Percentiles rank a stretch among this genome's conserved stretches.
These are phyloP conservation scores for Penicillium capsulatum DNA, from an alignment of 2,329 filamentous ascomycete genomes.

Conservation along the genomic window DNA sequence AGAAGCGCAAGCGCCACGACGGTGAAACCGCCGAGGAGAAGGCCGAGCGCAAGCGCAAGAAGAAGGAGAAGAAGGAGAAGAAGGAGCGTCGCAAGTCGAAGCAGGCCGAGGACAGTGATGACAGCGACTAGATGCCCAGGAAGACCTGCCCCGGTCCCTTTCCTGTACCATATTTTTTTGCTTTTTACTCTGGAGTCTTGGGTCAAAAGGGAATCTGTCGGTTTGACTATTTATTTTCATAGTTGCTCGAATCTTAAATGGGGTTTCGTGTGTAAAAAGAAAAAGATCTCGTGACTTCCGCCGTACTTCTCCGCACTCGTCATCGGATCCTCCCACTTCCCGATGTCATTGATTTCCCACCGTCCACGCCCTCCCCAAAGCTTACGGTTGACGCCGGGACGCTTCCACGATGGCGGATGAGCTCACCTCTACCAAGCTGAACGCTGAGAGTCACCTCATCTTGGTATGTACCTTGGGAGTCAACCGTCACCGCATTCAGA, in stretches of 20 bases:
- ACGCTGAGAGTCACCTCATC: conserved; percentile 48
- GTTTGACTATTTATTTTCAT: conserved; percentile 26
- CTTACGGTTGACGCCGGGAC: background rate
- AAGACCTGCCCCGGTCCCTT: conserved; percentile 22
- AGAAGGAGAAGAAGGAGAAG: conserved; percentile 54
- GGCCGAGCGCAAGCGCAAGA: conserved; percentile 49
- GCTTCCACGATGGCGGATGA: conserved; percentile 38
- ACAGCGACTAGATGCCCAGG: conserved; percentile 40
- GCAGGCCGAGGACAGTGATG: conserved; percentile 68
- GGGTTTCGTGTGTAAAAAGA: background rate
- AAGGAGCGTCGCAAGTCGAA: conserved; percentile 74
- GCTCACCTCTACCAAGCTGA: conserved; percentile 46
- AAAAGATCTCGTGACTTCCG: conserved; percentile 10
- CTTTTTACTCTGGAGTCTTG: conserved; percentile 37
- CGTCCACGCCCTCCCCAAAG: background rate
- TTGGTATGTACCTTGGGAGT: conserved; percentile 36
- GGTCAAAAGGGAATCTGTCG: conserved; percentile 36
- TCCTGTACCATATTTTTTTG: conserved; percentile 42
- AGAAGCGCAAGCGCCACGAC: conserved; percentile 53
- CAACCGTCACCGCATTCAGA: conserved; percentile 6
- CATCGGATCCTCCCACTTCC: background rate
- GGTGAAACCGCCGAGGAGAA: conserved; percentile 50
- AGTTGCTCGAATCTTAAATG: conserved; percentile 16
- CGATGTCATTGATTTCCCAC: background rate
- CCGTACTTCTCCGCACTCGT: conserved; percentile 11